Evolutionary conservation across 345 rosid species (phyloP).

Genomic region (Acer yangbiense): DNA sequence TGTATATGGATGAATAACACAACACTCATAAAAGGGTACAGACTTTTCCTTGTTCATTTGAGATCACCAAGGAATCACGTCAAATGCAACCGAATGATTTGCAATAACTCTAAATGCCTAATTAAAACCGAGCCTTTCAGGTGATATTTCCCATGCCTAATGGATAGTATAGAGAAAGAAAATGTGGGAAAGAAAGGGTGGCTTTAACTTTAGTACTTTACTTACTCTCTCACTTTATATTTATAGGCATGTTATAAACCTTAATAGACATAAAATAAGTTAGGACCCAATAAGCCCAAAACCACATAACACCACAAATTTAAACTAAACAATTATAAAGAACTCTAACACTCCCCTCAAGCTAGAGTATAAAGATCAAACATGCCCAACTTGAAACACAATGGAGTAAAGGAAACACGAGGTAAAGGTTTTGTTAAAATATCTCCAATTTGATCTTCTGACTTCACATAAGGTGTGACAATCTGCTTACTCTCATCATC

Average conservation of each 20-base stretch:
- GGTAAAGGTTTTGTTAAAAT: background rate
- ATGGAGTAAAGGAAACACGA: background rate
- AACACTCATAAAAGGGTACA: background rate
- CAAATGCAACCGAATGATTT: background rate
- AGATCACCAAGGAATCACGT: slow-evolving; percentile 7
- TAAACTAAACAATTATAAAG: background rate
- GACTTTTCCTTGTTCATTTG: background rate
- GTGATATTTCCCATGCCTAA: background rate
- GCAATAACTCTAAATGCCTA: background rate
- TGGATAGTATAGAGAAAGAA: background rate
- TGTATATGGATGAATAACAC: background rate
- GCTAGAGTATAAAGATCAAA: background rate
- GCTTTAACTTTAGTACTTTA: too few relatives aligned
- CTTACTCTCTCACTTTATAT: too few relatives aligned
- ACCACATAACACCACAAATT: background rate
- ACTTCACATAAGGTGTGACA: background rate
- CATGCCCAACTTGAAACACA: background rate
- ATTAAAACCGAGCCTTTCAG: background rate
- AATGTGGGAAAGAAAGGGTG: too few relatives aligned
- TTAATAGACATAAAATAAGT: too few relatives aligned
- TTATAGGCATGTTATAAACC: too few relatives aligned
- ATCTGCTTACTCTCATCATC: background rate
- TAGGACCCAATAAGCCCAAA: background rate
- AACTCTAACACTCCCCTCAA: background rate
- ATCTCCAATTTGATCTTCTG: slow-evolving; percentile 1